Base-by-base conservation (phyloP, 2,329 filamentous ascomycete genomes). In the Aspergillus phoenicis region DNA sequence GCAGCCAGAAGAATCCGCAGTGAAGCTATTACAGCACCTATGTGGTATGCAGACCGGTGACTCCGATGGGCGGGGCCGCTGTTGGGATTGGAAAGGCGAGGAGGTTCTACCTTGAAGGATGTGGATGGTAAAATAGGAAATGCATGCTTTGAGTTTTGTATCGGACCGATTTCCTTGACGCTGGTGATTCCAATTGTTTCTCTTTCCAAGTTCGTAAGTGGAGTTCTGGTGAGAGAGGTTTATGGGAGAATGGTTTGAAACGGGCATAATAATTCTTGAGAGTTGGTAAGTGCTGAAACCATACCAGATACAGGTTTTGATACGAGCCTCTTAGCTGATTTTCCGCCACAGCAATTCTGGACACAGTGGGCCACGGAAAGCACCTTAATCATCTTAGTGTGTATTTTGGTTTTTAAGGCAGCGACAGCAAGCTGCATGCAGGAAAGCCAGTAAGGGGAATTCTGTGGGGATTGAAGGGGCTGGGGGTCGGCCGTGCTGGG, bases 81-180 rank as follows among this genome's bases (percentile, higher is more conserved):
- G 85, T 68, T 90, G 85, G 85, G 89, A 90, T 74, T 91, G 87
- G 86, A 85, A 85, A 70, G 87, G 86, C 1, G 80, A 86, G 62
- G 87, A 89, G 73, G 78, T 90, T 39, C 70, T 80, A 64, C 86
- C 87, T 26, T 89, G 62, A 67, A n/a, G 28, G 20, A 30, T 53
- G 26, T 24, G 17, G 15, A 49, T 41, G 30, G 20, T n/a, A 11
- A 5, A 11, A 6, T 6, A 20, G 20, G 10, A 22, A 11, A 24
- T 45, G 17, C 10, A 13, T 6, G 22, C 11, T 20, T 22, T 24
- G 41, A 4, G 20, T 45, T 20, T 45, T 10, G 10, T 13, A 8
- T 22, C 5, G 20, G 22, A n/a, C 41, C 41, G 22, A 45, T n/a
- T 22, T n/a, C 11, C 10, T 41, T n/a, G 52, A 39, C 45, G 45